Conservation (phyloP, 2,329 filamentous ascomycete species). For the Botrytis deweyae region DNA sequence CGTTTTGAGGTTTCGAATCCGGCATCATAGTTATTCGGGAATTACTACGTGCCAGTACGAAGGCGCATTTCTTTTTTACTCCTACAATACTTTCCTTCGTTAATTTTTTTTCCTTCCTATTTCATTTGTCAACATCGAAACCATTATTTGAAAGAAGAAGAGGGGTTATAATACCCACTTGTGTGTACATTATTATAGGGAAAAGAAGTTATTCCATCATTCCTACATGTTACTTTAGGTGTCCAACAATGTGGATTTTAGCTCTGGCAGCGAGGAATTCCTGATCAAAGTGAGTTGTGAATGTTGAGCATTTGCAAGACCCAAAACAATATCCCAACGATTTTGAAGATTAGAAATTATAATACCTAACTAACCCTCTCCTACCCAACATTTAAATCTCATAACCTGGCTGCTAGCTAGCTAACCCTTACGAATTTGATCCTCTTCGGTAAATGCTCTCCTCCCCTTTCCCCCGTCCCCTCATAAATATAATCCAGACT, state of each 20-base stretch:
- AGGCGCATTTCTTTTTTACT: neutral
- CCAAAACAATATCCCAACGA: neutral
- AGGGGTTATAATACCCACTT: neutral
- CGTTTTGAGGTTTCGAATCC: neutral
- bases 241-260: neutral
- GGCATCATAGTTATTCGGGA: neutral
- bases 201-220: neutral
- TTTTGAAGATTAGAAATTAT: neutral
- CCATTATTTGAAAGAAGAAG: neutral
- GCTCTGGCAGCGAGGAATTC: neutral
- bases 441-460: neutral
- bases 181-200: neutral
- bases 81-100: neutral
- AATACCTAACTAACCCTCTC: neutral
- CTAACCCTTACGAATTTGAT: neutral
- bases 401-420: too few species aligned
- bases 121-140: slow-evolving; percentile 5
- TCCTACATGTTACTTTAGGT: too few species aligned
- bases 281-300: neutral
- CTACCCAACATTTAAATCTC: too few species aligned
- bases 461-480: neutral
- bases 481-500: neutral
- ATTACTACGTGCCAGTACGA: neutral
- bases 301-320: neutral
- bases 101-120: neutral